Conservation (phyloP, 148 eudicot species). For the Oxyria digyna region DNA sequence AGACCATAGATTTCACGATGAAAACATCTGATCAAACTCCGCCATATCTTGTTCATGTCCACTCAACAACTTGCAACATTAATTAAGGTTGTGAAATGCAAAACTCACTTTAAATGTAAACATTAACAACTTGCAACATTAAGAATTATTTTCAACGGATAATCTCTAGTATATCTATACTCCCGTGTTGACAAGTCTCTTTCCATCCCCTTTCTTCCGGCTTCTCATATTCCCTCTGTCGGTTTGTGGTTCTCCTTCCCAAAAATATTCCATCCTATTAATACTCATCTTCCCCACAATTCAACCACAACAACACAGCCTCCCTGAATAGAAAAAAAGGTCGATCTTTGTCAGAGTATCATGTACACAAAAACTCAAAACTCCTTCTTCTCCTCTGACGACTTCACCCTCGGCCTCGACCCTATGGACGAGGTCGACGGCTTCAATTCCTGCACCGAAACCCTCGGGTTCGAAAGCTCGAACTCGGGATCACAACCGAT, state of each 20-base stretch:
- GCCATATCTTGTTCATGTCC: neutral
- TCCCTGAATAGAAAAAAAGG: no score
- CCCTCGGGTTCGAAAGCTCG: conserved; percentile 59
- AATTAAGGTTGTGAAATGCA: no score
- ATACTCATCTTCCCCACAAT: neutral
- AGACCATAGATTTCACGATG: no score
- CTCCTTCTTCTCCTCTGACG: neutral
- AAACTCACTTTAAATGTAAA: no score
- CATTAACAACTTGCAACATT: neutral
- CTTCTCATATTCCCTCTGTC: neutral
- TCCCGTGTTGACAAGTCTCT: no score
- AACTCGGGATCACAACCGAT: conserved; percentile 15
- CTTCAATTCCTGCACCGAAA: conserved; percentile 49
- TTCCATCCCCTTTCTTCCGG: neutral
- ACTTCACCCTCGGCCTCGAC: conserved; percentile 13
- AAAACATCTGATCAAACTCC: no score
- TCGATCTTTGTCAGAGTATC: neutral
- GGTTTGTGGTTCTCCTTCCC: conserved; percentile 1
- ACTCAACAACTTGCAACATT: neutral
- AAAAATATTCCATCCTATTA: no score
- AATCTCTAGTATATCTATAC: no score
- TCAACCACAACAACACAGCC: no score
- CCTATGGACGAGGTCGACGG: conserved; percentile 10
- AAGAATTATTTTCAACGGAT: no score
- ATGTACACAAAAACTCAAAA: neutral